These are phyloP conservation scores for Trametes elegans DNA, from an alignment of 768 basidiomycete genomes.

Conservation along the genomic window DNA sequence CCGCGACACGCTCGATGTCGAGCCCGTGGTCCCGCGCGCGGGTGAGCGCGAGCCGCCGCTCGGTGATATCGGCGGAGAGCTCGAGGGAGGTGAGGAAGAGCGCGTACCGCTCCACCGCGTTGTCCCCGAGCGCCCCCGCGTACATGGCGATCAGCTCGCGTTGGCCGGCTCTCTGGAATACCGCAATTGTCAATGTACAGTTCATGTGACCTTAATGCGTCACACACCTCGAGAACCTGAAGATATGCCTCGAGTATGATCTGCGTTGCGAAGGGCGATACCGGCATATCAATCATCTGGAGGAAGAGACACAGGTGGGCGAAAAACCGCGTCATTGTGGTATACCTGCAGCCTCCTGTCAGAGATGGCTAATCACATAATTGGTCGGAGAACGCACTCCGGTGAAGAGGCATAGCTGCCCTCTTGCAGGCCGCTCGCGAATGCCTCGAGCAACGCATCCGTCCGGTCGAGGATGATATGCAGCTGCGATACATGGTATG, in stretches of 20 bases:
- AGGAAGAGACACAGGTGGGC: slow-evolving; percentile 90
- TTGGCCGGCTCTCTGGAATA: slow-evolving; percentile 71
- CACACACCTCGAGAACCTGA: slow-evolving; percentile 74
- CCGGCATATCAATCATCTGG: slow-evolving; percentile 71
- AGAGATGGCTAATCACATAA: slow-evolving; percentile 15
- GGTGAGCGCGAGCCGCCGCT: slow-evolving; percentile 67
- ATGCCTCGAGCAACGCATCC: slow-evolving; percentile 63
- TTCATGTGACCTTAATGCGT: neutral
- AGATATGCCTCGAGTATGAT: slow-evolving; percentile 87
- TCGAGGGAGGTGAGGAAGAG: slow-evolving; percentile 81
- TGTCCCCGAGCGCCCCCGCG: slow-evolving; percentile 85
- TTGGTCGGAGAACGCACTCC: slow-evolving; percentile 51
- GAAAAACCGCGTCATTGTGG: slow-evolving; percentile 82
- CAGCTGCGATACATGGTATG: slow-evolving; percentile 81
- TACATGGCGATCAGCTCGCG: slow-evolving; percentile 91
- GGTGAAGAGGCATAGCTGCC: slow-evolving; percentile 48
- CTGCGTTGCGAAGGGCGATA: slow-evolving; percentile 75
- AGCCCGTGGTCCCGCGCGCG: slow-evolving; percentile 83
- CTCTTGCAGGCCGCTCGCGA: slow-evolving; percentile 54
- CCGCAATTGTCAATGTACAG: too few relatives aligned
- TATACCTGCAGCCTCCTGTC: slow-evolving; percentile 49
- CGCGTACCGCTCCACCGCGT: slow-evolving; percentile 90
- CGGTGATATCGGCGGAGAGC: slow-evolving; percentile 56
- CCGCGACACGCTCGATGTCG: slow-evolving; percentile 76
- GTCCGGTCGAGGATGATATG: slow-evolving; percentile 75